Conservation (phyloP, 495 filamentous ascomycete genomes). For the Neurospora terricola region DNA sequence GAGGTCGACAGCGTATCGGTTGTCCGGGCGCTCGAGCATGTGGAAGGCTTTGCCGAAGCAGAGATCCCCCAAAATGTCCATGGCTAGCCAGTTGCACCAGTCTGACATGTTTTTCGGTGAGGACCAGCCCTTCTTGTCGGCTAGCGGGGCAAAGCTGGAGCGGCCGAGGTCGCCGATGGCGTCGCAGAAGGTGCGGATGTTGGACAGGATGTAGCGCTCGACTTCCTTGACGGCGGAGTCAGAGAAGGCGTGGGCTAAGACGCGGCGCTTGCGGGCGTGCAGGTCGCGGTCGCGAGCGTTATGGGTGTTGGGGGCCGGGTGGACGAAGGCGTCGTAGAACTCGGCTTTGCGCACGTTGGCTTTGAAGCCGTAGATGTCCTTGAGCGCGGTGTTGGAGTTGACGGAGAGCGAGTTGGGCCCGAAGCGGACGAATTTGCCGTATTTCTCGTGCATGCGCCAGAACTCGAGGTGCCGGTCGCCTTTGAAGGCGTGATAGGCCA, state of each 20-base stretch:
- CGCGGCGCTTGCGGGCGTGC: conserved; percentile 55
- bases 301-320: conserved; percentile 49
- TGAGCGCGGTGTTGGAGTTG: conserved; percentile 46
- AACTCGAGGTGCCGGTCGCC: conserved; percentile 53
- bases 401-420: conserved; percentile 53
- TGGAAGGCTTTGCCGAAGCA: conserved; percentile 62
- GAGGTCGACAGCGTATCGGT: conserved; percentile 48
- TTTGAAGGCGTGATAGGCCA: conserved; percentile 46
- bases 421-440: conserved; percentile 49
- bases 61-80: conserved; percentile 65
- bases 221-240: conserved; percentile 45
- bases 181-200: conserved; percentile 42
- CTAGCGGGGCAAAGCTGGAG: conserved; percentile 1
- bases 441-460: conserved; percentile 45
- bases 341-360: conserved; percentile 53
- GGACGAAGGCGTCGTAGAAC: conserved; percentile 56
- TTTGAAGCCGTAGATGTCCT: conserved; percentile 50
- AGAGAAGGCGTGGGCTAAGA: conserved; percentile 54
- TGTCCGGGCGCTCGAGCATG: conserved; percentile 53
- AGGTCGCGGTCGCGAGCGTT: conserved; percentile 46
- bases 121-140: conserved; percentile 34
- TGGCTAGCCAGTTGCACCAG: conserved; percentile 57
- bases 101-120: conserved; percentile 46
- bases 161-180: conserved; percentile 33
- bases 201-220: conserved; percentile 48